phyloP scores from a whole-genome alignment of 345 rosid species.

The Sisymbrium irio region DNA sequence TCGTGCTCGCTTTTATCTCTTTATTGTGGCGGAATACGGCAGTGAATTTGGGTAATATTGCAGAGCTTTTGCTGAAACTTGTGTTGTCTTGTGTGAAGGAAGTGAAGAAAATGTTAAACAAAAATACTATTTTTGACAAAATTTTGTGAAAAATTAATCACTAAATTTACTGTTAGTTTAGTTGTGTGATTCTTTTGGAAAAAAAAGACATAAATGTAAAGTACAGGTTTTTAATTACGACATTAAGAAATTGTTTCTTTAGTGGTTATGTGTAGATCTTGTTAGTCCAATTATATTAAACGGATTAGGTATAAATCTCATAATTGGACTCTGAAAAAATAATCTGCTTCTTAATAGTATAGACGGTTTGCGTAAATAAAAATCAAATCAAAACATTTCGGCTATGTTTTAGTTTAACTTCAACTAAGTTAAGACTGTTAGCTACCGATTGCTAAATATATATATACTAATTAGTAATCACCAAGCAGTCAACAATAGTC shows the following conservation, averaged over 20 bases:
- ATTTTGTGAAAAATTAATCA: not conserved
- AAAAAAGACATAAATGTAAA: no score
- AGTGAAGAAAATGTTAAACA: not conserved
- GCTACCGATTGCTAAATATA: not conserved
- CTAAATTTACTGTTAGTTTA: not conserved
- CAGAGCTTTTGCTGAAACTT: constrained; percentile 6
- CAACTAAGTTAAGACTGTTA: not conserved
- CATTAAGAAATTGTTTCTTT: no score
- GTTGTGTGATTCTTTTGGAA: not conserved
- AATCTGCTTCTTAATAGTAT: not conserved
- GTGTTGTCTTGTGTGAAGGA: constrained; percentile 5
- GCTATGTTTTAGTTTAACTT: not conserved
- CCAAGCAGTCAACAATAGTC: not conserved
- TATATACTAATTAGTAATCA: not conserved
- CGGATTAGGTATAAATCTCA: no score
- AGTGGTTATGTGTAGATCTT: not conserved
- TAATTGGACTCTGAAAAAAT: no score
- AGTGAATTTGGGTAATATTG: constrained; percentile 15
- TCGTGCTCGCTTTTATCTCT: constrained; percentile 21
- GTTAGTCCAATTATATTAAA: not conserved
- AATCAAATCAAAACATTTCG: not conserved
- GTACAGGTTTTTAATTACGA: no score
- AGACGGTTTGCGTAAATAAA: not conserved
- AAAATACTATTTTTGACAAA: not conserved
- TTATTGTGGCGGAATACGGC: constrained; percentile 15